phyloP scores from a whole-genome alignment of 2,329 filamentous ascomycete genomes.

The Diaporthe capsici region DNA sequence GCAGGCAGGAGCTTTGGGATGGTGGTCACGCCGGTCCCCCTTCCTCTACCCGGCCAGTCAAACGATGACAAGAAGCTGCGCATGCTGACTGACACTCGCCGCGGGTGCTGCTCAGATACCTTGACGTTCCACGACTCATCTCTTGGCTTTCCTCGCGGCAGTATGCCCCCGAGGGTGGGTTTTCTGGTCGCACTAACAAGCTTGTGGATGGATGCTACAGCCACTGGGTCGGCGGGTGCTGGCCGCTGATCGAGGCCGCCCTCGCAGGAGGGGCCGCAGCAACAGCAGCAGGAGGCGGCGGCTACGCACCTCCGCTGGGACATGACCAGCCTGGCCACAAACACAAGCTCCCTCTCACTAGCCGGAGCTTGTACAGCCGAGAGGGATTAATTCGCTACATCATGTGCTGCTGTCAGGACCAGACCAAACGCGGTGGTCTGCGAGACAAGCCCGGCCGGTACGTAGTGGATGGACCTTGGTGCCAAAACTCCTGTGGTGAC shows the following conservation, averaged over 20 bases:
- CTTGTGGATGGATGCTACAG: conserved; percentile 98
- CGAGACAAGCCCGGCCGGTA: conserved; percentile 94
- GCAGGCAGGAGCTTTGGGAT: conserved; percentile 32
- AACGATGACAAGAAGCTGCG: conserved; percentile 54
- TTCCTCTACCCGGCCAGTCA: conserved; percentile 50
- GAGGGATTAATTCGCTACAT: conserved; percentile 92
- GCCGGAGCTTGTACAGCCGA: conserved; percentile 78
- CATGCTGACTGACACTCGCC: conserved; percentile 51
- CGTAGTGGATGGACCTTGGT: conserved; percentile 52
- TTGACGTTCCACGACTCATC: conserved; percentile 83
- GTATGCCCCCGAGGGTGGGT: conserved; percentile 91
- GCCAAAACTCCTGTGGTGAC: not conserved
- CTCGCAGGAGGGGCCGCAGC: conserved; percentile 55
- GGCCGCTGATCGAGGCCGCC: conserved; percentile 89
- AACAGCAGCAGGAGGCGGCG: conserved; percentile 58
- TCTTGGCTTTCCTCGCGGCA: conserved; percentile 93
- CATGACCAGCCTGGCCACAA: conserved; percentile 35
- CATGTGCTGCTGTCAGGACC: conserved; percentile 86
- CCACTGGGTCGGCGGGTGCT: conserved; percentile 97
- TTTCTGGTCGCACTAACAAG: conserved; percentile 96
- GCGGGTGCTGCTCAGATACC: conserved; percentile 66
- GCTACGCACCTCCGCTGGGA: conserved; percentile 42
- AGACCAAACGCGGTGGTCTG: conserved; percentile 80
- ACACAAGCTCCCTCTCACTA: conserved; percentile 49
- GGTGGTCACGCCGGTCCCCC: conserved; percentile 34